A percentile compares a stretch with the other conserved stretches of the same genome.
Evolutionary conservation across 2,329 filamentous ascomycete species (phyloP).

Genomic region (Lachnellula occidentalis): DNA sequence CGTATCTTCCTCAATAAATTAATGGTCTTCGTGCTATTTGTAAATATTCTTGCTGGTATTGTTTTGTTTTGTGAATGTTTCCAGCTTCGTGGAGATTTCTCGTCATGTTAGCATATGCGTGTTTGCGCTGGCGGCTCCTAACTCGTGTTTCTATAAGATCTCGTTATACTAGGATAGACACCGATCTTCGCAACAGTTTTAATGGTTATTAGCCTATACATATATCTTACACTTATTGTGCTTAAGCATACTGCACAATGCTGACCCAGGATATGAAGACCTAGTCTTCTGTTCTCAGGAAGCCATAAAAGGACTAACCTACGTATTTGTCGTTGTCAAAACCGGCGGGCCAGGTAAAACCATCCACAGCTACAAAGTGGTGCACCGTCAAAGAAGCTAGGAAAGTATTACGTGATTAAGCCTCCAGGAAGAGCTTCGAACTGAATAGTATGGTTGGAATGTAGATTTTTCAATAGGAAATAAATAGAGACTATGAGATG

Average conservation of each 20-base stretch:
- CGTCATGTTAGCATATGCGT: no score
- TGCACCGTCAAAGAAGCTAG: constrained; percentile 59
- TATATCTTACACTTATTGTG: no score
- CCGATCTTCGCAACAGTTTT: no score
- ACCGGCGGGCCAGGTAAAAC: constrained; percentile 38
- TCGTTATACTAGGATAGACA: no score
- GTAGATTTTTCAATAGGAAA: constrained; percentile 29
- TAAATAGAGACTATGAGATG: constrained; percentile 53
- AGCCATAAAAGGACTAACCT: constrained; percentile 49
- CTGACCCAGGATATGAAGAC: constrained; percentile 48
- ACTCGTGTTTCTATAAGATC: no score
- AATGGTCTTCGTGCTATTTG: no score
- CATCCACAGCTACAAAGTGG: constrained; percentile 47
- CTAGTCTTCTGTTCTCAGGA: constrained; percentile 30
- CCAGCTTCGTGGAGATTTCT: no score
- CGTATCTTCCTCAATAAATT: no score
- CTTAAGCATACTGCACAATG: constrained; percentile 50
- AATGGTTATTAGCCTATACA: no score
- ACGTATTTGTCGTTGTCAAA: constrained; percentile 52
- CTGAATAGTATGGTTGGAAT: constrained; percentile 50
- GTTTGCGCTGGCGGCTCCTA: no score
- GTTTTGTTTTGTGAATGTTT: no score
- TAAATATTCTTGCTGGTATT: no score
- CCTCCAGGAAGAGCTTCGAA: constrained; percentile 53
- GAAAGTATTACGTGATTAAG: constrained; percentile 50